Evolutionary conservation across 2,329 filamentous ascomycete genomes (phyloP).

Genomic region (Paracoccidioides lutzii): DNA sequence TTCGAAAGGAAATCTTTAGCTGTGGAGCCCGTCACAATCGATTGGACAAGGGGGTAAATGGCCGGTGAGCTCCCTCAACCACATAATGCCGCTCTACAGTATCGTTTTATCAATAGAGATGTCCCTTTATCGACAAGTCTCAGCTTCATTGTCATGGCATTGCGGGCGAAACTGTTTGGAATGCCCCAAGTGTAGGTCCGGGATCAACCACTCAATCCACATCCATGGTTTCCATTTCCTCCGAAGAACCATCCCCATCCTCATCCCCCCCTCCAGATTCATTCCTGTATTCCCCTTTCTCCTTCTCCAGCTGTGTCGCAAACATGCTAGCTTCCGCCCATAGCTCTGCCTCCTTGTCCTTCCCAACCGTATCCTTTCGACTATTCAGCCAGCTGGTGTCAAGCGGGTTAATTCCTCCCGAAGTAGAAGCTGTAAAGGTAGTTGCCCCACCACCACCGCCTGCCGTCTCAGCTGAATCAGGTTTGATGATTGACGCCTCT

Average conservation of each 20-base stretch:
- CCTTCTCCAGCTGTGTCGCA: constrained; percentile 31
- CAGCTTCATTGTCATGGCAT: not conserved
- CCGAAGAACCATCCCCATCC: not conserved
- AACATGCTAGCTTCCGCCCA: constrained; percentile 51
- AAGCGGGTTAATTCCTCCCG: constrained; percentile 44
- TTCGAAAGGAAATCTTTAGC: not conserved
- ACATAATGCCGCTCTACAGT: not conserved
- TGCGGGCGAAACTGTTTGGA: not conserved
- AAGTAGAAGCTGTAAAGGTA: constrained; percentile 12
- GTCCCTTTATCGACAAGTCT: too few relatives aligned
- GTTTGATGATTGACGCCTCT: constrained; percentile 60
- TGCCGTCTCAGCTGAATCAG: constrained; percentile 26
- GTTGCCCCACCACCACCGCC: constrained; percentile 15
- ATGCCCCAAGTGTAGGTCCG: not conserved
- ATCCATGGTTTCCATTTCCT: constrained; percentile 26
- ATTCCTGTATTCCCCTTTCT: constrained; percentile 10
- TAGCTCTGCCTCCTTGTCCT: constrained; percentile 72
- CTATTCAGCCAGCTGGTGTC: constrained; percentile 88
- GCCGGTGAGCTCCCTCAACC: not conserved
- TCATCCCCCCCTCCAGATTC: constrained; percentile 5
- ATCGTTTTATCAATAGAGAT: not conserved
- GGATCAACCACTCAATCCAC: constrained; percentile 20
- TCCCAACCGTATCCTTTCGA: constrained; percentile 65
- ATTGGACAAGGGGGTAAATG: not conserved
- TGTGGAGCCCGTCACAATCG: not conserved